Evolutionary conservation across 2,329 filamentous ascomycete species (phyloP), one percentile per base, ranked within the genome.

Genomic region (Fonsecaea pedrosoi): DNA sequence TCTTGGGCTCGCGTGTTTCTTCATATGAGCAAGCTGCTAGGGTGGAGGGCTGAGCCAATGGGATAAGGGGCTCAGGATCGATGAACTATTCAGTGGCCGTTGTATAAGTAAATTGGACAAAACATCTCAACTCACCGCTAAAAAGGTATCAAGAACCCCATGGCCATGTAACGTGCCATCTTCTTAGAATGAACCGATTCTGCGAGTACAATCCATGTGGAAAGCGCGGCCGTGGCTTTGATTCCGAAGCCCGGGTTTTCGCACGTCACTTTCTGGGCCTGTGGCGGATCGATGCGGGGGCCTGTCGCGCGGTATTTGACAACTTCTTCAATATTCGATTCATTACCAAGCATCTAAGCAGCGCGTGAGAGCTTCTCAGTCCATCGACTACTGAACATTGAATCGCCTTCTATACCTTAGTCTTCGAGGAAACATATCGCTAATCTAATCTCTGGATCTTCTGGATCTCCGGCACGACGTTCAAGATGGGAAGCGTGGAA

Each of bases 401-500:
- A 50, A 21, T 9, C 18, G 18, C 45, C 30, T 50, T 50, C 10
- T 12, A 10, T 25, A 18, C 25, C 25, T 25, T 25, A 25, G 2
- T 25, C 15, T 6, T 50, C 13, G 3, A 25, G 3, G 15, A 42
- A 50, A 18, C n/a, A 50, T 2, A 7, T 10, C 18, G 15, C 45
- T 50, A 8, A 21, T 50, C 45, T 25, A 18, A 25, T 25, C 42
- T 25, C 9, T 48, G 18, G 1, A 5, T 18, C 42, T 3, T 25
- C 21, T 25, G 18, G 4, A 21, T 25, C 45, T 21, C 25, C 18
- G n/a, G 18, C 18, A 54, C 32, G 32, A n/a, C 25, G 18, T n/a
- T 45, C 62, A 65, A 42, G 10, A 73, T 73, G 71, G 71, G 71
- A 25, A 72, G 70, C 37, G 5, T 73, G 54, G 71, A 58, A 76